These are phyloP conservation scores for Nigrospora sphaerica DNA, from an alignment of 2,329 filamentous ascomycete genomes.

Conservation along the genomic window DNA sequence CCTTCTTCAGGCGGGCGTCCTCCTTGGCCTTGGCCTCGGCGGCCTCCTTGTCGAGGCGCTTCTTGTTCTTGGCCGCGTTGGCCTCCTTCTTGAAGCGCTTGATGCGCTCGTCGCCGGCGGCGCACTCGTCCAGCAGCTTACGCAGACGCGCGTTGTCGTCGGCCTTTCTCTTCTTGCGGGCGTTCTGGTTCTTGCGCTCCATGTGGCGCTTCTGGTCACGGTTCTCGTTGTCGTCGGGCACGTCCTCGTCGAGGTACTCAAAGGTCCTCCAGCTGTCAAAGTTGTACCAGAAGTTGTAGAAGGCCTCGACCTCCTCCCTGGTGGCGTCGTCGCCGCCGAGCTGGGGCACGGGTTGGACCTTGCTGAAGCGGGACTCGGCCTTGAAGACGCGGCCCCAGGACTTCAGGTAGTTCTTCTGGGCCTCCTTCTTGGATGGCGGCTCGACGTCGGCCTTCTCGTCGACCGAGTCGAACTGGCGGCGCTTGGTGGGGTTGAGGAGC, in stretches of 20 bases:
- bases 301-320: constrained; percentile 84
- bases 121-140: constrained; percentile 80
- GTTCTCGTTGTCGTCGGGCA: constrained; percentile 97
- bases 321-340: constrained; percentile 79
- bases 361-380: constrained; percentile 87
- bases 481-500: constrained; percentile 83
- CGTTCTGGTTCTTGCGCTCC: constrained; percentile 96
- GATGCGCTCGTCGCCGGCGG: constrained; percentile 85
- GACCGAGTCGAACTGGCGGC: constrained; percentile 93
- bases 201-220: constrained; percentile 98
- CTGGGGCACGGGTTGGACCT: constrained; percentile 76
- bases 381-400: constrained; percentile 88
- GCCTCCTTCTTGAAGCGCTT: constrained; percentile 93
- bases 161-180: constrained; percentile 98
- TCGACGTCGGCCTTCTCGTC: constrained; percentile 91
- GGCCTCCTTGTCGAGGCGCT: constrained; percentile 81
- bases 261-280: constrained; percentile 98
- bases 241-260: constrained; percentile 97
- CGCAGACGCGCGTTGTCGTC: constrained; percentile 91
- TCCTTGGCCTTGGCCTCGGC: constrained; percentile 82
- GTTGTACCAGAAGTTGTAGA: constrained; percentile 99
- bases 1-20: constrained; percentile 76
- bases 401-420: constrained; percentile 90
- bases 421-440: constrained; percentile 86
- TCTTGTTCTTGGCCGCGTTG: constrained; percentile 94